Percentiles rank a stretch among this genome's conserved stretches.
Conservation (phyloP, 148 eudicot genomes). For the Rheum nobile region DNA sequence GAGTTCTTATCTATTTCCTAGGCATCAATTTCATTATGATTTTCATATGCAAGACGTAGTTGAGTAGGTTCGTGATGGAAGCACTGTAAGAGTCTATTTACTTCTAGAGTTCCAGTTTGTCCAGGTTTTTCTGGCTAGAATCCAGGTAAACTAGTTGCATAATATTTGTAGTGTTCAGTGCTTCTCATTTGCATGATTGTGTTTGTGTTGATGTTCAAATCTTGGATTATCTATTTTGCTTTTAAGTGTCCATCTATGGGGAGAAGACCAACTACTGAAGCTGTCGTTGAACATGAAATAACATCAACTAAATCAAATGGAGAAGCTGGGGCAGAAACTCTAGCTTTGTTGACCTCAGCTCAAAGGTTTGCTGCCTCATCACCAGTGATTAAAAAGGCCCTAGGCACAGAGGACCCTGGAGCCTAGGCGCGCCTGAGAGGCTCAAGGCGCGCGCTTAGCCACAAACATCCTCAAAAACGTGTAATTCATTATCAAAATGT, state of each 20-base stretch:
- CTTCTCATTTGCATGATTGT: background rate
- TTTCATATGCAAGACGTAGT: slow-evolving; percentile 62
- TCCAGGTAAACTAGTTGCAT: slow-evolving; percentile 41
- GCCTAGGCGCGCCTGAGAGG: too few relatives aligned
- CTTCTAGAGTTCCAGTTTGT: slow-evolving; percentile 82
- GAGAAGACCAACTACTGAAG: slow-evolving; percentile 47
- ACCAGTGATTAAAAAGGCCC: too few relatives aligned
- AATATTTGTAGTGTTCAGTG: background rate
- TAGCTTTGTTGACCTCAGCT: slow-evolving; percentile 60
- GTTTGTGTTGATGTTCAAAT: background rate
- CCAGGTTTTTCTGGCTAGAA: slow-evolving; percentile 82
- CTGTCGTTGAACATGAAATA: slow-evolving; percentile 25
- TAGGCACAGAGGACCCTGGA: too few relatives aligned
- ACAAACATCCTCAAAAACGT: too few relatives aligned
- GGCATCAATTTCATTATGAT: background rate
- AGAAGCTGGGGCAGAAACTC: slow-evolving; percentile 43
- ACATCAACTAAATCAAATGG: slow-evolving; percentile 46
- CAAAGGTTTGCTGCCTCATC: slow-evolving; percentile 71
- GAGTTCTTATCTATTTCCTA: background rate
- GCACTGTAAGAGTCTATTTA: slow-evolving; percentile 69
- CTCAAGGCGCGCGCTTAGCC: too few relatives aligned
- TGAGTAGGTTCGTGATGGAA: slow-evolving; percentile 96
- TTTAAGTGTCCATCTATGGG: slow-evolving; percentile 80
- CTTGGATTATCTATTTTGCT: background rate
- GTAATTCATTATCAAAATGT: too few relatives aligned